Evolutionary conservation across 148 eudicot genomes (phyloP).

Genomic region (Simmondsia chinensis): DNA sequence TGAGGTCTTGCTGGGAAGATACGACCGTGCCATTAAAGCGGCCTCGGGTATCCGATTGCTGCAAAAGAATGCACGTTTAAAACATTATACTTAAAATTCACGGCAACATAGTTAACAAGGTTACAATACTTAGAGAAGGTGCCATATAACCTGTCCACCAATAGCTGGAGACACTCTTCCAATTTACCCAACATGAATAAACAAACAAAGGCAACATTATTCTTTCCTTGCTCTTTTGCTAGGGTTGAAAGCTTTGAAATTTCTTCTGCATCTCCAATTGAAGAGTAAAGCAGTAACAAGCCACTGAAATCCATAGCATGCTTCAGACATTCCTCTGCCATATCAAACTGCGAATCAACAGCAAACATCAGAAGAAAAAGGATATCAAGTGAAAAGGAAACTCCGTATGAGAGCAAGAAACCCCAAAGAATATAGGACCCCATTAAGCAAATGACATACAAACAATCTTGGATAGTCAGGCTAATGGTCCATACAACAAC

Average conservation of each 20-base stretch:
- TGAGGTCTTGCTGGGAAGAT: constrained; percentile 94
- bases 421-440: not conserved
- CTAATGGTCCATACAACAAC: no score
- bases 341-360: constrained; percentile 57
- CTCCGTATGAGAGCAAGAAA: not conserved
- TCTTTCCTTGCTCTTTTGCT: constrained; percentile 84
- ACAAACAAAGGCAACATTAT: constrained; percentile 90
- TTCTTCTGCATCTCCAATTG: constrained; percentile 94
- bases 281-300: constrained; percentile 84
- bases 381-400: not conserved
- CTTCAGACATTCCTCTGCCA: constrained; percentile 91
- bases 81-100: not conserved
- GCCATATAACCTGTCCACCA: constrained; percentile 66
- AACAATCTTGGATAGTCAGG: no score
- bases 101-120: not conserved
- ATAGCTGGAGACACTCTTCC: constrained; percentile 88
- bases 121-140: not conserved
- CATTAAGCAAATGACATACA: no score
- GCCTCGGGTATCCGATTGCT: constrained; percentile 98
- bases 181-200: constrained; percentile 83
- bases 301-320: constrained; percentile 95
- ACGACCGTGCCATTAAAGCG: constrained; percentile 93
- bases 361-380: constrained; percentile 1
- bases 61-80: constrained; percentile 23
- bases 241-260: constrained; percentile 62